Evolutionary conservation across 768 basidiomycete species (phyloP).

Genomic region (Russula virescens): DNA sequence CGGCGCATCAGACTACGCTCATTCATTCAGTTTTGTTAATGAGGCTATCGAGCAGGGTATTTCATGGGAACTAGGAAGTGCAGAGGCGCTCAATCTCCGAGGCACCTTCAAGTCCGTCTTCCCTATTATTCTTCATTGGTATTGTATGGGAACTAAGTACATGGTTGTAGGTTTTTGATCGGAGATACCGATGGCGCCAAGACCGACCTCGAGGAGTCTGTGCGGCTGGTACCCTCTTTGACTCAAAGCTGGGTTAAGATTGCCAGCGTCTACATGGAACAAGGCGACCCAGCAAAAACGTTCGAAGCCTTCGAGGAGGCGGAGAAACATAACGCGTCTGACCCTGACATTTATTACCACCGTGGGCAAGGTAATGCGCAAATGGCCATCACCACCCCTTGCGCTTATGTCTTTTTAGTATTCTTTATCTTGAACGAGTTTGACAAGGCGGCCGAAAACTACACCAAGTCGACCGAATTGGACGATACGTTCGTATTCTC

Average conservation of each 20-base stretch:
- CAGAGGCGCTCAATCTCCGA: conserved; percentile 86
- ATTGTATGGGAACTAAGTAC: not conserved
- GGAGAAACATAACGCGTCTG: conserved; percentile 69
- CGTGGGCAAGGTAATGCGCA: conserved; percentile 77
- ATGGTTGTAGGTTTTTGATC: conserved; percentile 69
- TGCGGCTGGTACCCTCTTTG: conserved; percentile 57
- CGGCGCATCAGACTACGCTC: conserved; percentile 75
- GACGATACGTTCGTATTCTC: conserved; percentile 91
- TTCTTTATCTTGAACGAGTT: conserved; percentile 94
- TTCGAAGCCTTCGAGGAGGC: conserved; percentile 92
- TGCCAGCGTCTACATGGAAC: conserved; percentile 96
- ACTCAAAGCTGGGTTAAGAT: conserved; percentile 95
- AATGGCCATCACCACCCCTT: not conserved
- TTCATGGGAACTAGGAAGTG: conserved; percentile 65
- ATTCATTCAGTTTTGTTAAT: conserved; percentile 71
- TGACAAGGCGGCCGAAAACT: conserved; percentile 79
- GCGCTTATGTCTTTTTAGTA: conserved; percentile 41
- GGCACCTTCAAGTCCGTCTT: conserved; percentile 87
- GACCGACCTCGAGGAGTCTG: conserved; percentile 71
- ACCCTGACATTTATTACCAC: conserved; percentile 98
- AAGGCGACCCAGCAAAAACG: conserved; percentile 71
- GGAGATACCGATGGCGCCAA: conserved; percentile 80
- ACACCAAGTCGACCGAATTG: conserved; percentile 81
- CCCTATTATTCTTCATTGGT: not conserved
- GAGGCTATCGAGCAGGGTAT: conserved; percentile 86